Evolutionary conservation across 139 green algal species (phyloP).

Genomic region (Dunaliella sp.): DNA sequence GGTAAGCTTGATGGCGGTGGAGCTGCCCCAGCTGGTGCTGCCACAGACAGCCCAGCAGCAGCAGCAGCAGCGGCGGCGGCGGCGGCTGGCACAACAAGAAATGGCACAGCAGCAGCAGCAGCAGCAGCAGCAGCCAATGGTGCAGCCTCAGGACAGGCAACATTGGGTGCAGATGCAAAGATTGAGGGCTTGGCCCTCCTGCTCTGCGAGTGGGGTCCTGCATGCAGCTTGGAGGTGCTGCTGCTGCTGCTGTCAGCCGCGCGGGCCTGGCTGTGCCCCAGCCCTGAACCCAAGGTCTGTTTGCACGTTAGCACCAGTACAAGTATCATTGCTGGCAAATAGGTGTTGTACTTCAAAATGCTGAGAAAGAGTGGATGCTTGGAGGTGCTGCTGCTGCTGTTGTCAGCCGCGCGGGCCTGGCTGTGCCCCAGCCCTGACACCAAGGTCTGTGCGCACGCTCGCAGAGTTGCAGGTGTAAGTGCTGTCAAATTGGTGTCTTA

Average conservation of each 20-base stretch:
- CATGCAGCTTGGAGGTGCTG: not conserved
- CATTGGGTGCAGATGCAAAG: not conserved
- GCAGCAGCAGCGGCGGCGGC: not conserved
- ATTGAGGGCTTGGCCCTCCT: constrained; percentile 5
- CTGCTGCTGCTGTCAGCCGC: not conserved
- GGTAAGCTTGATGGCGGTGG: too few relatives aligned
- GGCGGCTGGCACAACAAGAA: too few relatives aligned
- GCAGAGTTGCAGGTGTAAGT: not conserved
- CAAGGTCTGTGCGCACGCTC: not conserved
- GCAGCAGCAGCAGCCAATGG: not conserved
- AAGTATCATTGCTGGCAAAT: too few relatives aligned
- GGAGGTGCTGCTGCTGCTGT: not conserved
- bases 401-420: not conserved
- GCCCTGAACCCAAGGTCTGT: not conserved
- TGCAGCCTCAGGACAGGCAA: not conserved
- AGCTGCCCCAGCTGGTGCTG: not conserved
- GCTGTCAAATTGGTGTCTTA: not conserved
- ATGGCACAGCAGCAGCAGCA: not conserved
- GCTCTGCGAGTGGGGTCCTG: not conserved
- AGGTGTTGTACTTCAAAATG: too few relatives aligned
- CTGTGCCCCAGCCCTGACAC: not conserved
- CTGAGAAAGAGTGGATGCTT: not conserved
- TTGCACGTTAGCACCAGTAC: too few relatives aligned
- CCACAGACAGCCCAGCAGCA: not conserved
- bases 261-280: not conserved